Evolutionary conservation across 2,329 filamentous ascomycete genomes (phyloP), one percentile per base, ranked within the genome.

Genomic region (Penicillium freii): DNA sequence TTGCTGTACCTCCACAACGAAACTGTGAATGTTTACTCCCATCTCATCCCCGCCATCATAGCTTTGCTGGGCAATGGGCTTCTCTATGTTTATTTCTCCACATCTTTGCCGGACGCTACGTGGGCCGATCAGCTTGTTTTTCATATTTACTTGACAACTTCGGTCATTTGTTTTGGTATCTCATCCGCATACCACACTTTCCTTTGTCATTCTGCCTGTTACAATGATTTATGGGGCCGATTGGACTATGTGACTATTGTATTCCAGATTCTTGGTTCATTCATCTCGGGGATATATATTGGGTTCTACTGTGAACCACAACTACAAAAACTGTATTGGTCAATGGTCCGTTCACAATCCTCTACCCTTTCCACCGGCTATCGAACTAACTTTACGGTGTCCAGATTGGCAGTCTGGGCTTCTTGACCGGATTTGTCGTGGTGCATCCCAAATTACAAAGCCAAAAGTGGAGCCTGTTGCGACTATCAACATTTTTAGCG

Each of bases 241-340:
- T 57, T 69, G 19, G 73, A 75, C 55, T 73, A 71, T 50, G 61
- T 69, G 5, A 73, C 72, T 0, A 75, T 75, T 33, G 50, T 75
- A 4, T 60, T 61, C 4, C 64, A 73, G 13, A 74, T 71, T 11
- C 48, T 74, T 23, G 73, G 72, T 2, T 65, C 66, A 50, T 74
- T 76, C 54, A 62, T 74, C 19, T 71, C 66, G 19, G 71, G 73
- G 1, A 66, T 75, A 29, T 69, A 72, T 52, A 69, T 73, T 43
- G 72, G 68, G 4, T 76, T 74, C 47, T 73, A 73, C 46, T 73
- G 73, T 54, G 61, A 70, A 31, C 68, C 68, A 2, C 10, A 44
- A 5, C 55, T 73, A 8, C 65, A 68, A 42, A 61, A 55, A 7
- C 47, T 65, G 2, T 73, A 74, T 57, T 78, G 74, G 75, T 59